These are phyloP conservation scores for Spatholobus suberectus DNA, from an alignment of 306 rosid species.

Conservation along the genomic window DNA sequence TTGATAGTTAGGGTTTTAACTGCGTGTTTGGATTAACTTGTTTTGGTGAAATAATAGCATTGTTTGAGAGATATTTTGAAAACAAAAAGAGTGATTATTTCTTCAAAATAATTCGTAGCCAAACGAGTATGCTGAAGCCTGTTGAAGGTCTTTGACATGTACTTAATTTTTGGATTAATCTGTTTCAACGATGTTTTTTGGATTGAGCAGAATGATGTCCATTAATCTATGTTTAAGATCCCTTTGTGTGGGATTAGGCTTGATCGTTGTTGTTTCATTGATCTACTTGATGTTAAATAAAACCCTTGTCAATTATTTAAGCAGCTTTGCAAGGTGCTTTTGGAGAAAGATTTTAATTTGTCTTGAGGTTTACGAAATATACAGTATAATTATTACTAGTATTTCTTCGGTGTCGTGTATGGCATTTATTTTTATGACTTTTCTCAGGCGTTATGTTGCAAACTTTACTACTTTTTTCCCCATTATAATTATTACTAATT, in stretches of 20 bases:
- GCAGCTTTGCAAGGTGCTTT: slow-evolving; percentile 11
- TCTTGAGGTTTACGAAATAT: background rate
- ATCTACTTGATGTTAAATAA: background rate
- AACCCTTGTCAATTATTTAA: background rate
- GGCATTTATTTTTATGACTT: background rate
- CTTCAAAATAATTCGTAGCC: background rate
- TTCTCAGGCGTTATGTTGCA: background rate
- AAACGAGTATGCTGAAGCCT: background rate
- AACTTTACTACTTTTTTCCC: background rate
- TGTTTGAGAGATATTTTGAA: background rate
- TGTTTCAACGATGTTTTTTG: background rate
- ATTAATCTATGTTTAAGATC: background rate
- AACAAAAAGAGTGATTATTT: background rate
- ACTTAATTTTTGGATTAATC: background rate
- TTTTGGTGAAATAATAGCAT: background rate
- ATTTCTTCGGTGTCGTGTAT: background rate
- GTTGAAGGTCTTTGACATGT: background rate
- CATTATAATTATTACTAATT: background rate
- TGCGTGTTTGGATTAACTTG: background rate
- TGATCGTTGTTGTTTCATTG: background rate
- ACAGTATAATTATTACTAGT: background rate
- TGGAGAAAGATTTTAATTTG: background rate
- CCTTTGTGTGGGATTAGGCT: background rate
- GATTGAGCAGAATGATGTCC: background rate
- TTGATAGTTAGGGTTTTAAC: background rate